Evolutionary conservation across 768 basidiomycete genomes (phyloP).

Genomic region (Lactifluus subvellereus): DNA sequence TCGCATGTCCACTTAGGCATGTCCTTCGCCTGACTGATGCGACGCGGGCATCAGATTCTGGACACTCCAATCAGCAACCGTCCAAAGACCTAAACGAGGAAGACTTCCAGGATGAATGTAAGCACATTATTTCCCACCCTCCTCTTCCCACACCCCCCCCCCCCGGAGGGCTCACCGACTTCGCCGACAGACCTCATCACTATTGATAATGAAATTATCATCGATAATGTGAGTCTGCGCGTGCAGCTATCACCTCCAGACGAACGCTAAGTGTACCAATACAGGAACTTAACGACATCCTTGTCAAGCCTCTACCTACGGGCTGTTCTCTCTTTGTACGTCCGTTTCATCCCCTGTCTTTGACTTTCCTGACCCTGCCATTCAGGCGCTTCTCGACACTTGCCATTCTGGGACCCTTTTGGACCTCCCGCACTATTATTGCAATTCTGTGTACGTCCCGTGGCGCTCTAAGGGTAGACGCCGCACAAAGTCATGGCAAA

Average conservation of each 20-base stretch:
- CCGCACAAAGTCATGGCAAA: slow-evolving; percentile 21
- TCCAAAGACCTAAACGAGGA: slow-evolving; percentile 17
- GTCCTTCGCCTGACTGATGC: neutral
- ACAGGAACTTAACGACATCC: slow-evolving; percentile 24
- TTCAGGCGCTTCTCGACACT: slow-evolving; percentile 25
- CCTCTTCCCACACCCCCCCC: neutral
- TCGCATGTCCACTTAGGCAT: neutral
- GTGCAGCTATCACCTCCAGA: neutral
- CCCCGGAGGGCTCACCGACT: neutral
- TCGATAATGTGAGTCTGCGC: slow-evolving; percentile 24
- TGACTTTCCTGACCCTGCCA: neutral
- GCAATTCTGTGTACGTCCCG: slow-evolving; percentile 25
- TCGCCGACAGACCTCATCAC: slow-evolving; percentile 15
- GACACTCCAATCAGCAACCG: slow-evolving; percentile 19
- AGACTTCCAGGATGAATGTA: slow-evolving; percentile 19
- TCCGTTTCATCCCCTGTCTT: neutral
- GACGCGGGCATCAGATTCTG: neutral
- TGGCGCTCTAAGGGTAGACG: slow-evolving; percentile 24
- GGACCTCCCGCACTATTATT: slow-evolving; percentile 25
- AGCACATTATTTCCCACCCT: neutral
- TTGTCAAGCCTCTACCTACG: slow-evolving; percentile 24
- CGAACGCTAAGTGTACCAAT: neutral
- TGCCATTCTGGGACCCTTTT: slow-evolving; percentile 27
- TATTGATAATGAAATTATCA: slow-evolving; percentile 21
- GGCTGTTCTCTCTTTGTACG: slow-evolving; percentile 23